Percentiles rank a stretch among this genome's conserved stretches.
Conservation (phyloP, 1,284 basidiomycete species). For the Rhodotorula sp. region DNA sequence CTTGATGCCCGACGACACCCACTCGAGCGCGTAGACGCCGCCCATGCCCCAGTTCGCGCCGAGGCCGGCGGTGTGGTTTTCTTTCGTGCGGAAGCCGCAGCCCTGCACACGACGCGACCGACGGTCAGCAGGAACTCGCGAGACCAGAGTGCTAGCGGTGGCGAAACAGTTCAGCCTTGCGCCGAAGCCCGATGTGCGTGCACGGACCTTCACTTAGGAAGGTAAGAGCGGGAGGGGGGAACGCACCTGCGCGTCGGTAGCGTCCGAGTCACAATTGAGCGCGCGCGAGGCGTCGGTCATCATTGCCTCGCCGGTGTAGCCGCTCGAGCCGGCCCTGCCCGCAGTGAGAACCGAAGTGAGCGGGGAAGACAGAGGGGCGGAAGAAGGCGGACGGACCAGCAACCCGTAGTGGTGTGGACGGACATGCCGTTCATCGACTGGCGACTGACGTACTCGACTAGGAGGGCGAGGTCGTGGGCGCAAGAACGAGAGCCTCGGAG, state of each 20-base stretch:
- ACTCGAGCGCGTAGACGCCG: conserved; percentile 35
- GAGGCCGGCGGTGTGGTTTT: conserved; percentile 21
- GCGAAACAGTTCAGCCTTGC: not conserved
- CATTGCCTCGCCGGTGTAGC: conserved; percentile 22
- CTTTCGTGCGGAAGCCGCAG: conserved; percentile 21
- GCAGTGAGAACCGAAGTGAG: no score
- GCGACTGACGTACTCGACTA: conserved; percentile 27
- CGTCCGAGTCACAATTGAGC: conserved; percentile 26
- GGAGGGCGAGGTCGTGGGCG: not conserved
- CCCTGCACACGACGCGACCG: not conserved
- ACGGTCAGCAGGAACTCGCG: no score
- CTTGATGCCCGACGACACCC: conserved; percentile 26
- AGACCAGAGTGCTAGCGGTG: no score
- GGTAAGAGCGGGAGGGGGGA: not conserved
- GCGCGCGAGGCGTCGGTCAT: conserved; percentile 10
- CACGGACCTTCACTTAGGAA: not conserved
- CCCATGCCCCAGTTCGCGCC: conserved; percentile 38
- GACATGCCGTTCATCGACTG: conserved; percentile 21
- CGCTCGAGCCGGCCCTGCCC: conserved; percentile 22
- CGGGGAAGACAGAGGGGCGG: not conserved
- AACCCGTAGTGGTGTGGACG: conserved; percentile 25
- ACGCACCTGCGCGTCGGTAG: conserved; percentile 3
- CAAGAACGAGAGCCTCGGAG: no score
- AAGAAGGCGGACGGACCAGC: conserved; percentile 5
- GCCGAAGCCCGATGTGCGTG: no score